phyloP scores from a whole-genome alignment of 805 yeast genomes.

The Spathaspora girioi region DNA sequence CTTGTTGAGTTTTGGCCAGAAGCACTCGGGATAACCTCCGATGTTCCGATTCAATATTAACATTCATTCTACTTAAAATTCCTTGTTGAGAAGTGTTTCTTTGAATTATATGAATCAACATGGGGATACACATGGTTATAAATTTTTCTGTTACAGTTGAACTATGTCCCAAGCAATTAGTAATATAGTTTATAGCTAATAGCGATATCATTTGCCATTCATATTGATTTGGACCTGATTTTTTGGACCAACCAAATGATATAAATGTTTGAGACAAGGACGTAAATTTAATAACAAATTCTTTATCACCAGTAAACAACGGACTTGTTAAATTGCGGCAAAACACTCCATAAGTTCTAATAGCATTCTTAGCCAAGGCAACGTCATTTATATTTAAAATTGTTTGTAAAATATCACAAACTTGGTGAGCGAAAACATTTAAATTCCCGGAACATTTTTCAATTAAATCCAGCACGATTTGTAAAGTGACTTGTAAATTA shows the following conservation, averaged over 20 bases:
- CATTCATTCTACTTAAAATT: slow-evolving; percentile 20
- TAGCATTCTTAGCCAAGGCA: slow-evolving; percentile 51
- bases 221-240: slow-evolving; percentile 23
- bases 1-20: slow-evolving; percentile 18
- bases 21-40: slow-evolving; percentile 21
- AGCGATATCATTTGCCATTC: slow-evolving; percentile 48
- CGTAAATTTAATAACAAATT: slow-evolving; percentile 48
- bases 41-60: slow-evolving; percentile 24
- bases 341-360: slow-evolving; percentile 43
- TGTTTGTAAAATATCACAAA: slow-evolving; percentile 54
- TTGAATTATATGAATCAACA: slow-evolving; percentile 35
- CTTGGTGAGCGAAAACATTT: slow-evolving; percentile 72
- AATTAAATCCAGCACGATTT: slow-evolving; percentile 64
- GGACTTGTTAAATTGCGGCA: slow-evolving; percentile 54
- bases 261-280: slow-evolving; percentile 21
- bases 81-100: slow-evolving; percentile 14
- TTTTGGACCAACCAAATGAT: slow-evolving; percentile 10
- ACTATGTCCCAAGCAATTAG: slow-evolving; percentile 34
- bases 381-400: slow-evolving; percentile 58
- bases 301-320: slow-evolving; percentile 61
- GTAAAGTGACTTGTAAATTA: slow-evolving; percentile 78
- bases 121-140: slow-evolving; percentile 30
- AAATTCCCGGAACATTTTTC: slow-evolving; percentile 77
- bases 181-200: slow-evolving; percentile 35
- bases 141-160: slow-evolving; percentile 24